phyloP scores from a whole-genome alignment of 257 asterid genomes.

The Plantago elongata region DNA sequence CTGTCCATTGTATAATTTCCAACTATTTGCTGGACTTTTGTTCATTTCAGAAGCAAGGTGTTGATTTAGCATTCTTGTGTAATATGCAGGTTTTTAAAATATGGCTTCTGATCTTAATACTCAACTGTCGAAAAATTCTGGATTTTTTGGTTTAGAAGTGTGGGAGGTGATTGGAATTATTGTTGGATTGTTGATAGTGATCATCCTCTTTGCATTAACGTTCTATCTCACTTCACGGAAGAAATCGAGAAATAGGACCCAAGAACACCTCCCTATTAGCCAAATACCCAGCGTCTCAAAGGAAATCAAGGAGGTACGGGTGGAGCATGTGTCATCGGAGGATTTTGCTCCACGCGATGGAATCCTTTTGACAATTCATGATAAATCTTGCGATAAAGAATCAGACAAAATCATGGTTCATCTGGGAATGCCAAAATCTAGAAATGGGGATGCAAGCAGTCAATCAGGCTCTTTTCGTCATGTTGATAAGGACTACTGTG shows the following conservation, averaged over 20 bases:
- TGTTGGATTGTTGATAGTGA: slow-evolving; percentile 62
- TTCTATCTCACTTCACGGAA: slow-evolving; percentile 67
- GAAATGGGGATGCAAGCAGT: slow-evolving; percentile 51
- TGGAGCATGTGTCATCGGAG: slow-evolving; percentile 64
- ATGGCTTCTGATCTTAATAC: slow-evolving; percentile 83
- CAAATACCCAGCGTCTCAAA: slow-evolving; percentile 79
- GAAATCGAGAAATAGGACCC: slow-evolving; percentile 46
- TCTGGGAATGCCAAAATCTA: slow-evolving; percentile 53
- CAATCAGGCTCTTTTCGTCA: slow-evolving; percentile 64
- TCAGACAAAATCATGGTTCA: slow-evolving; percentile 78
- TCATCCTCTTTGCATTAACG: slow-evolving; percentile 55
- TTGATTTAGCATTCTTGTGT: slow-evolving; percentile 13
- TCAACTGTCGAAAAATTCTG: slow-evolving; percentile 54
- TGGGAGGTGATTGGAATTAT: slow-evolving; percentile 89
- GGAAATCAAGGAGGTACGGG: slow-evolving; percentile 87
- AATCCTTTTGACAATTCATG: slow-evolving; percentile 75
- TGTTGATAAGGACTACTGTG: slow-evolving; percentile 58
- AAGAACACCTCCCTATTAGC: slow-evolving; percentile 44
- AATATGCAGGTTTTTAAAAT: slow-evolving; percentile 34
- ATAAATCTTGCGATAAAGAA: slow-evolving; percentile 63
- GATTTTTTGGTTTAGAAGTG: slow-evolving; percentile 64
- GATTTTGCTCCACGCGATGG: slow-evolving; percentile 67
- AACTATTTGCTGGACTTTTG: not conserved
- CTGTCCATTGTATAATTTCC: not conserved
- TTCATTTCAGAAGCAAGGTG: not conserved